Evolutionary conservation across 1,284 basidiomycete species (phyloP), one percentile per base, ranked within the genome.

Genomic region (Termitomyces sp.): DNA sequence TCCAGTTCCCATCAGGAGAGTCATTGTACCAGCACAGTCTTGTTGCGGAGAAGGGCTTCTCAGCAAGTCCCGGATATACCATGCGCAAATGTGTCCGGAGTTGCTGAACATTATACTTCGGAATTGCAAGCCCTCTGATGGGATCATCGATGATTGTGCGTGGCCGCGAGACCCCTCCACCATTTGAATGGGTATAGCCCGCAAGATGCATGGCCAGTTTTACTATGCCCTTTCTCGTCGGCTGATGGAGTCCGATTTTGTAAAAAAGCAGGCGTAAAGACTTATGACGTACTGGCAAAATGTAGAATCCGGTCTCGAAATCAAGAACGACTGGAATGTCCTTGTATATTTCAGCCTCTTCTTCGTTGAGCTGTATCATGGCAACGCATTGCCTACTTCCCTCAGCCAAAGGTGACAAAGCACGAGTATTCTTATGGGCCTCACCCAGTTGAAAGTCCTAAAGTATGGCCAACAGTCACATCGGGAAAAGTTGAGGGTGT

Each of bases 1-100:
- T 74, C 86, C 88, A 94, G 69, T 92, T 76, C 1, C 81, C 82
- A 65, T 93, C 89, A 1, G 82, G 77, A 2, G 86, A 78, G 64
- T 90, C 87, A n/a, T 83, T 84, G 63, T 91, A 90, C 90, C 92
- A 94, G 72, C 93, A 95, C 59, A 95, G 73, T 50, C 93, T 77
- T 6, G 90, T 93, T 3, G 71, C 73, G 21, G 69, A 68, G 62
- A 92, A 86, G 0, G 86, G 80, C 65, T 82, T 86, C 59, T 79
- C 68, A 5, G 81, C 86, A 42, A 95, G 76, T 51, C 81, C 80
- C 12, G 92, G 92, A 68, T 87, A 94, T 33, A 90, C 69, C 19
- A 68, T 62, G n/a, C 69, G 64, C 5, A 94, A 68, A 38, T 76
- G 67, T 9, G 68, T 64, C 28, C 89, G 76, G 56, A 94, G 69